These are phyloP conservation scores for Pichia terricola DNA, from an alignment of 1,139 yeast genomes.

Conservation along the genomic window DNA sequence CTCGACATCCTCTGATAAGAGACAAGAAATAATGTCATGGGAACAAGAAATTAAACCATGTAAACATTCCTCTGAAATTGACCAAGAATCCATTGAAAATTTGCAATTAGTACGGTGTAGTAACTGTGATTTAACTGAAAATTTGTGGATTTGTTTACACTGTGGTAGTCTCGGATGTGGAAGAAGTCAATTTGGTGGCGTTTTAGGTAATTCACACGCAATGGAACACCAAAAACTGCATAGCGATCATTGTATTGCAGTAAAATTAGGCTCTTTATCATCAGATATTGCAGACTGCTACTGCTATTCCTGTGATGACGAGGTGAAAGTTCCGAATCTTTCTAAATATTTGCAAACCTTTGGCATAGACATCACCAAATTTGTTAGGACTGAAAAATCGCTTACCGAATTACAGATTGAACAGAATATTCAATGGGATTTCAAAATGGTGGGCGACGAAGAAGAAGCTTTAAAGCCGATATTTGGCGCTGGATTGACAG, in stretches of 20 bases:
- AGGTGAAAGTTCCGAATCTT: slow-evolving; percentile 64
- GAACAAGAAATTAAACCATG: slow-evolving; percentile 80
- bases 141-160: slow-evolving; percentile 83
- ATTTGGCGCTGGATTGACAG: slow-evolving; percentile 65
- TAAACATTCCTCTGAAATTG: slow-evolving; percentile 53
- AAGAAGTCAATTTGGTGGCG: slow-evolving; percentile 85
- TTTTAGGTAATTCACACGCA: slow-evolving; percentile 89
- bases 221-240: slow-evolving; percentile 49
- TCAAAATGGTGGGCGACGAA: slow-evolving; percentile 62
- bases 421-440: slow-evolving; percentile 90
- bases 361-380: slow-evolving; percentile 57
- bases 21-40: slow-evolving; percentile 83
- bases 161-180: slow-evolving; percentile 94
- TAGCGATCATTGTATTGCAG: slow-evolving; percentile 69
- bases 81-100: slow-evolving; percentile 28
- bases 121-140: slow-evolving; percentile 61
- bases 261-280: slow-evolving; percentile 82
- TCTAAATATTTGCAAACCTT: slow-evolving; percentile 41
- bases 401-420: slow-evolving; percentile 84
- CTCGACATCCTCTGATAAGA: slow-evolving; percentile 57
- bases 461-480: slow-evolving; percentile 61
- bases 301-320: slow-evolving; percentile 86
- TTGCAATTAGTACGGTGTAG: slow-evolving; percentile 43
- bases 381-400: slow-evolving; percentile 69
- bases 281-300: slow-evolving; percentile 69